Conservation (phyloP, 192 early-diverging fungal genomes). For the Allomyces macrogynus region DNA sequence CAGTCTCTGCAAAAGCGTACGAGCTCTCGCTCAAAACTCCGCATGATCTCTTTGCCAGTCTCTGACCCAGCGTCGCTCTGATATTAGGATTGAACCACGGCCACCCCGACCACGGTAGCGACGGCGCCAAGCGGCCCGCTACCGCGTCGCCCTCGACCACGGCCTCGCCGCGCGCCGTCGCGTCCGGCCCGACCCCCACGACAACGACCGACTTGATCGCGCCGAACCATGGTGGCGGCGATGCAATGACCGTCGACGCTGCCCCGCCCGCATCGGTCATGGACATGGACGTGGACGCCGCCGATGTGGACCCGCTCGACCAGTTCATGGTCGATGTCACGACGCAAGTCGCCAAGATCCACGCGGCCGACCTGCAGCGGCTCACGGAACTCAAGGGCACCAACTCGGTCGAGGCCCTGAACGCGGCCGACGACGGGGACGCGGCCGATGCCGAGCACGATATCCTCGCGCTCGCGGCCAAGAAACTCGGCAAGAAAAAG, state of each 20-base stretch:
- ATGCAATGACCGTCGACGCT: background rate
- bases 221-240: background rate
- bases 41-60: background rate
- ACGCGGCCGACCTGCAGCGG: constrained; percentile 31
- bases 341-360: constrained; percentile 44
- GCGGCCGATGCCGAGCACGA: constrained; percentile 16
- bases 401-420: constrained; percentile 12
- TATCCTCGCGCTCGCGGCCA: constrained; percentile 33
- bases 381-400: constrained; percentile 11
- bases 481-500: constrained; percentile 75
- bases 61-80: too few species aligned
- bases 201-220: background rate
- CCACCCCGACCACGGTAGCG: background rate
- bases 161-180: background rate
- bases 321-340: constrained; percentile 74
- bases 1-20: background rate
- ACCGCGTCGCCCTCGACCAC: background rate
- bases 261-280: constrained; percentile 4
- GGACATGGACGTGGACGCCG: constrained; percentile 28
- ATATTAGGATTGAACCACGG: background rate
- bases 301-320: constrained; percentile 44
- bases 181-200: background rate
- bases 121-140: background rate
- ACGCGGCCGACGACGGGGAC: constrained; percentile 9
- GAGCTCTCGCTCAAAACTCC: background rate